phyloP scores from a whole-genome alignment of 306 rosid species.

The Trifolium fragiferum region DNA sequence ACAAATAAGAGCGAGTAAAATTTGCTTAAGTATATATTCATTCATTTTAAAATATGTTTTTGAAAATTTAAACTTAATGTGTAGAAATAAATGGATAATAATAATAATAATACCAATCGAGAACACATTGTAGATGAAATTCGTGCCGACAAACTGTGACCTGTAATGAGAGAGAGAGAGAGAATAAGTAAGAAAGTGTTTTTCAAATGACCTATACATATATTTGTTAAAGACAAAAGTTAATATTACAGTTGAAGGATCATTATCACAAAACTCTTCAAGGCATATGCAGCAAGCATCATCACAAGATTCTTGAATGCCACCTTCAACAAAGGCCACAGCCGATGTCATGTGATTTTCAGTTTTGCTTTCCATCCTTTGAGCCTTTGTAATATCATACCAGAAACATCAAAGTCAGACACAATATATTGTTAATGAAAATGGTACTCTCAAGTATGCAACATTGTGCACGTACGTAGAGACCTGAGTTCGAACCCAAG shows the following conservation, averaged over 20 bases:
- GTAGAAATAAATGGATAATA: conserved; percentile 1
- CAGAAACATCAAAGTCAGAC: conserved; percentile 42
- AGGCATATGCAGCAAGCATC: conserved; percentile 99
- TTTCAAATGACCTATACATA: conserved; percentile 27
- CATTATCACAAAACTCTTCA: conserved; percentile 77
- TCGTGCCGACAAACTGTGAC: conserved; percentile 86
- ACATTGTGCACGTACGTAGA: background rate
- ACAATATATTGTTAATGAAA: background rate
- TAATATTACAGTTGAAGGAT: conserved; percentile 80
- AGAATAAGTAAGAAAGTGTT: conserved; percentile 35
- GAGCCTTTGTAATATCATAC: conserved; percentile 51
- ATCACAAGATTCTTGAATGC: conserved; percentile 81
- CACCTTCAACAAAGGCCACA: conserved; percentile 96
- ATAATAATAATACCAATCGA: conserved; percentile 82
- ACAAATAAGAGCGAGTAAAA: conserved; percentile 34
- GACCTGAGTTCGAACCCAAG: too few species aligned
- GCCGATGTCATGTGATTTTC: conserved; percentile 74
- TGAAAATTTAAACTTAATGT: background rate
- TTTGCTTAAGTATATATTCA: conserved; percentile 2
- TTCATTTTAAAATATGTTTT: conserved; percentile 24
- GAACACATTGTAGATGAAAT: conserved; percentile 96
- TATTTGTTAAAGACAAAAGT: conserved; percentile 6
- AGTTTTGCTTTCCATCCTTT: conserved; percentile 57
- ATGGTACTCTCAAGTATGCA: background rate
- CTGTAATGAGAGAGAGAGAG: conserved; percentile 57